phyloP scores from a whole-genome alignment of 345 rosid genomes.

The Stellera chamaejasme region DNA sequence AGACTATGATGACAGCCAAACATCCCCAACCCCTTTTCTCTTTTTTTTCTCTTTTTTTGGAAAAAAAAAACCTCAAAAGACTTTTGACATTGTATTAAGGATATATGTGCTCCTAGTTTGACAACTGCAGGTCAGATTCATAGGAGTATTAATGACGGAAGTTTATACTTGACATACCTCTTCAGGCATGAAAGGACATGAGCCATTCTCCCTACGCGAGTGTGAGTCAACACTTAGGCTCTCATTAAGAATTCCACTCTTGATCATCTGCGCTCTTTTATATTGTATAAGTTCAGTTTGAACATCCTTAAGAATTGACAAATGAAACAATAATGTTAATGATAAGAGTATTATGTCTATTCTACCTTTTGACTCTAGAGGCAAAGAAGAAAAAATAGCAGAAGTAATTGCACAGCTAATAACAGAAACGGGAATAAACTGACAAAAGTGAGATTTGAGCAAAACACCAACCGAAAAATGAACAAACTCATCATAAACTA shows the following conservation, averaged over 20 bases:
- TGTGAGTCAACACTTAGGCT: slow-evolving; percentile 54
- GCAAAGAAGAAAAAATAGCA: not conserved
- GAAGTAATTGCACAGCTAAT: not conserved
- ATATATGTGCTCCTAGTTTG: no score
- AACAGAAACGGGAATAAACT: not conserved
- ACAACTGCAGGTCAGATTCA: no score
- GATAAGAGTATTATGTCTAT: no score
- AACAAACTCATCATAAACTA: slow-evolving; percentile 16
- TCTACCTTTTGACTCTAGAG: no score
- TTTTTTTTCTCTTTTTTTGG: no score
- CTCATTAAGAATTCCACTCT: slow-evolving; percentile 59
- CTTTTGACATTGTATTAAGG: no score
- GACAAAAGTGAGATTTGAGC: not conserved
- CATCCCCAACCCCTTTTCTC: no score
- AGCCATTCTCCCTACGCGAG: slow-evolving; percentile 69
- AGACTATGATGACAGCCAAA: no score
- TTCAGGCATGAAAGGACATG: slow-evolving; percentile 97
- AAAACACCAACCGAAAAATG: slow-evolving; percentile 7
- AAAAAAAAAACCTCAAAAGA: no score
- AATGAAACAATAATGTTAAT: no score
- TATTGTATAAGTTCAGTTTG: slow-evolving; percentile 93
- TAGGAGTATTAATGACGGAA: not conserved
- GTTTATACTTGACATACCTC: slow-evolving; percentile 42
- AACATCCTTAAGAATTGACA: slow-evolving; percentile 50
- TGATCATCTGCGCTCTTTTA: slow-evolving; percentile 84